A percentile compares a stretch with the other conserved stretches of the same genome.
Evolutionary conservation across 2,329 filamentous ascomycete genomes (phyloP).

Genomic region (Pseudogymnoascus sp.): DNA sequence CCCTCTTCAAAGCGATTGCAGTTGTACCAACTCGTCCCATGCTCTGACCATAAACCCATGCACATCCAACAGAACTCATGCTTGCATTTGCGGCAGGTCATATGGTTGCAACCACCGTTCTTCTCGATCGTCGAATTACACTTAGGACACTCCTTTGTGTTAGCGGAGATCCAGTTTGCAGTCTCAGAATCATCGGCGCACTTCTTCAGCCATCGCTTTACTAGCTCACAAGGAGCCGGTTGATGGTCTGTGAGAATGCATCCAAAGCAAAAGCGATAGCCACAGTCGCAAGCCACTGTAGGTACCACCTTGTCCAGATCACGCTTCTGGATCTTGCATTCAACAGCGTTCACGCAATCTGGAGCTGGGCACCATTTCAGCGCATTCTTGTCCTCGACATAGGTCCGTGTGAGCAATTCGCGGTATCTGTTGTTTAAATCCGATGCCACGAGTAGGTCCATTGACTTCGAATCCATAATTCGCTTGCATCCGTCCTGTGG

Average conservation of each 20-base stretch:
- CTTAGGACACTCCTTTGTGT: slow-evolving; percentile 96
- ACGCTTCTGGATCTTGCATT: slow-evolving; percentile 81
- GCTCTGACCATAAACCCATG: slow-evolving; percentile 97
- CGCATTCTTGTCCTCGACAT: slow-evolving; percentile 92
- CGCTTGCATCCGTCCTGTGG: slow-evolving; percentile 79
- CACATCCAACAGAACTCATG: slow-evolving; percentile 99
- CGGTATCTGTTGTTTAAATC: slow-evolving; percentile 61
- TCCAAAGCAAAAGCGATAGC: slow-evolving; percentile 89
- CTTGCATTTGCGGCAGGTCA: slow-evolving; percentile 94
- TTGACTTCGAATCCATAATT: slow-evolving; percentile 82
- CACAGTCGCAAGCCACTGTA: slow-evolving; percentile 78
- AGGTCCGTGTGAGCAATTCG: slow-evolving; percentile 81
- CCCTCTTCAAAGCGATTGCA: slow-evolving; percentile 97
- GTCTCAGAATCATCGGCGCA: slow-evolving; percentile 98
- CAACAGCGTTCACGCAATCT: slow-evolving; percentile 89
- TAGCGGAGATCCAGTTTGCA: slow-evolving; percentile 98
- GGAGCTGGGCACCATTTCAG: slow-evolving; percentile 97
- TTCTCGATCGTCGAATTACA: slow-evolving; percentile 98
- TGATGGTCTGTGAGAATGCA: slow-evolving; percentile 87
- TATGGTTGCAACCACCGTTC: slow-evolving; percentile 96
- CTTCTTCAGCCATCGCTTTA: slow-evolving; percentile 96
- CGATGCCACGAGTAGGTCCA: slow-evolving; percentile 63
- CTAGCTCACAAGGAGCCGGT: slow-evolving; percentile 80
- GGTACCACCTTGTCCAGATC: slow-evolving; percentile 80
- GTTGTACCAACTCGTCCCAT: slow-evolving; percentile 99